A percentile compares a stretch with the other conserved stretches of the same genome.
Evolutionary conservation across 225 moss, liverwort and hornwort species (phyloP).

Genomic region (Polytrichum formosum): DNA sequence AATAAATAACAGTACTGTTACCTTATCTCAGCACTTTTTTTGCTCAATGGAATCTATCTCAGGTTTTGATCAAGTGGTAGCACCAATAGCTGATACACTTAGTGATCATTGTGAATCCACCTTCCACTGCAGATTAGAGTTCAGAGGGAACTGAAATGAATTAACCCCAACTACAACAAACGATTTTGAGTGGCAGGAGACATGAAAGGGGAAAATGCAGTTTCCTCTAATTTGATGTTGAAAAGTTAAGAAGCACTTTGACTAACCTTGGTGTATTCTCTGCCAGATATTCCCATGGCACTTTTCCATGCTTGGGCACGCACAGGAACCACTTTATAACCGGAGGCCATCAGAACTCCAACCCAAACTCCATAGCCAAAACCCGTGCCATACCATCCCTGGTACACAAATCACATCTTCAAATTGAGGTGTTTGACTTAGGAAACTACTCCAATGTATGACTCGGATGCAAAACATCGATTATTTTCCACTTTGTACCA

Average conservation of each 20-base stretch:
- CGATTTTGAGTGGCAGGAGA: too few relatives aligned
- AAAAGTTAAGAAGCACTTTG: too few relatives aligned
- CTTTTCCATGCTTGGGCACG: constrained; percentile 86
- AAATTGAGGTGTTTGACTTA: too few relatives aligned
- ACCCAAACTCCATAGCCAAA: constrained; percentile 97
- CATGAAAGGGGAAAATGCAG: too few relatives aligned
- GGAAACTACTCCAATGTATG: too few relatives aligned
- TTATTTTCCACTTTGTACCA: too few relatives aligned
- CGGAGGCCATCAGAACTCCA: constrained; percentile 80
- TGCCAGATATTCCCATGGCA: constrained; percentile 78
- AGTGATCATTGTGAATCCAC: background rate
- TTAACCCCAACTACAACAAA: too few relatives aligned
- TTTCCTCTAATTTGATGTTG: too few relatives aligned
- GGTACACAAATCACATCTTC: constrained; percentile 13
- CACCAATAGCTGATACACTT: background rate
- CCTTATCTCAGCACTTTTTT: background rate
- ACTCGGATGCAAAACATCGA: too few relatives aligned
- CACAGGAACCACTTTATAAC: constrained; percentile 87
- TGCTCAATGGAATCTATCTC: background rate
- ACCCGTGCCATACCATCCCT: constrained; percentile 97
- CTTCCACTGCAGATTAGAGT: too few relatives aligned
- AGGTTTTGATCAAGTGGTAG: background rate
- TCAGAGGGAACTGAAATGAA: too few relatives aligned
- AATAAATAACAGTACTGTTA: background rate
- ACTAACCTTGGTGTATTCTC: constrained; percentile 74